Evolutionary conservation across 2,329 filamentous ascomycete genomes (phyloP), one percentile per base, ranked within the genome.

Genomic region (Pseudophaeomoniella oleicola): DNA sequence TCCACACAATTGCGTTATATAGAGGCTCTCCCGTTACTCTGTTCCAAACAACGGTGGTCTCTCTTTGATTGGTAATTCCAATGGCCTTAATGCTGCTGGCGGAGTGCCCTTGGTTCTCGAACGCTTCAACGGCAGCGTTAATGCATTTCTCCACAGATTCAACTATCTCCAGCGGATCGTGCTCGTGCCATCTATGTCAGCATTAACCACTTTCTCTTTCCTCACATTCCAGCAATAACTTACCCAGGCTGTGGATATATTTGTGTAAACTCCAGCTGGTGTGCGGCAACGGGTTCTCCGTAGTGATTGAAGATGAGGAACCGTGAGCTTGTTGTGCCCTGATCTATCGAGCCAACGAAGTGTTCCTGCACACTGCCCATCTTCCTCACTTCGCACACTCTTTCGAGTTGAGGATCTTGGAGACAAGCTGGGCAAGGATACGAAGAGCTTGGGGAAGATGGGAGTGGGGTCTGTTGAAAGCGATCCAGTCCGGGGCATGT

Each of bases 261-360:
- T 55, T 88, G 84, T 46, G 74, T 71, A 51, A 88, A 84, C 55
- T 87, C 81, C 47, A 86, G 74, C 58, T 88, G 82, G 54, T 88
- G 80, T 49, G 72, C 74, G 16, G 78, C 81, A 17, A 86, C 71
- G 2, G 80, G 79, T 41, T 78, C 72, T 40, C 82, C 81, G 30
- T 69, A 58, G 41, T 71, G 69, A 58, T 88, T 74, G 60, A 90
- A 90, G 50, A 90, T 84, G 46, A 90, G 67, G 59, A 88, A 88
- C 31, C 83, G 71, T 16, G 82, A 80, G 36, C 78, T 85, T 12
- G 83, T 88, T 5, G 83, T 90, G 36, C 83, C 83, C 50, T 87
- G 81, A 54, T 90, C 83, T 49, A 90, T 82, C 46, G 78, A 79
- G 38, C 81, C 83, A 41, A 88, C 75, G 50, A 79, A 87, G 60